phyloP scores from a whole-genome alignment of 1,139 yeast species.

The Eremothecium sinecaudum region DNA sequence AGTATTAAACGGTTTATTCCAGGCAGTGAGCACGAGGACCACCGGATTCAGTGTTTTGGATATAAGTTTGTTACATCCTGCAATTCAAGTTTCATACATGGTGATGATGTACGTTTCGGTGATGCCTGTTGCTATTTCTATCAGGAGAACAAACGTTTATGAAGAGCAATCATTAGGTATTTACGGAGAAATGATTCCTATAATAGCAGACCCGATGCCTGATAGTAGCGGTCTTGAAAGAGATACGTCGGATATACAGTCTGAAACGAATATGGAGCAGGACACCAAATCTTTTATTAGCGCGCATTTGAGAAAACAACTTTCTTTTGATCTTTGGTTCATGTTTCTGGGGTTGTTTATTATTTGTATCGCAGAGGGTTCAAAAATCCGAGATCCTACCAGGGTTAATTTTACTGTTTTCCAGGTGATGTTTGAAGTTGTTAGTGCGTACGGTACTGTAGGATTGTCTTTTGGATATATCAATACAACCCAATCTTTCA shows the following conservation, averaged over 20 bases:
- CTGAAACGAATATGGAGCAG: constrained; percentile 29
- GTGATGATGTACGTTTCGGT: constrained; percentile 98
- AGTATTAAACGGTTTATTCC: constrained; percentile 74
- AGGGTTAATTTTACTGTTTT: constrained; percentile 56
- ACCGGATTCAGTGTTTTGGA: constrained; percentile 79
- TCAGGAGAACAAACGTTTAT: constrained; percentile 92
- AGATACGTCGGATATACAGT: constrained; percentile 13
- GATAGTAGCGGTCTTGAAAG: constrained; percentile 5
- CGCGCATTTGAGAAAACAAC: constrained; percentile 81
- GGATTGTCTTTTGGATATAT: constrained; percentile 86
- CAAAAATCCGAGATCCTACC: constrained; percentile 39
- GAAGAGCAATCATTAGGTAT: constrained; percentile 94
- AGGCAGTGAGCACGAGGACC: constrained; percentile 87
- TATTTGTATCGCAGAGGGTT: constrained; percentile 77
- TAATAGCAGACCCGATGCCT: constrained; percentile 29
- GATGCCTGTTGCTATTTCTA: constrained; percentile 88
- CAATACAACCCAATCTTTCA: constrained; percentile 52
- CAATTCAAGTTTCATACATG: constrained; percentile 87
- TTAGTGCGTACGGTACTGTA: constrained; percentile 94
- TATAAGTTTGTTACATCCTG: constrained; percentile 66
- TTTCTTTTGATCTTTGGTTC: constrained; percentile 93
- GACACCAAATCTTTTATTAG: constrained; percentile 55
- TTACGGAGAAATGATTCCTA: constrained; percentile 39
- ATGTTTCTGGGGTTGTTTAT: constrained; percentile 77
- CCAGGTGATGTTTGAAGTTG: constrained; percentile 71